Evolutionary conservation across 1,284 basidiomycete genomes (phyloP).

Genomic region (Apiotrichum mycotoxinovorans): DNA sequence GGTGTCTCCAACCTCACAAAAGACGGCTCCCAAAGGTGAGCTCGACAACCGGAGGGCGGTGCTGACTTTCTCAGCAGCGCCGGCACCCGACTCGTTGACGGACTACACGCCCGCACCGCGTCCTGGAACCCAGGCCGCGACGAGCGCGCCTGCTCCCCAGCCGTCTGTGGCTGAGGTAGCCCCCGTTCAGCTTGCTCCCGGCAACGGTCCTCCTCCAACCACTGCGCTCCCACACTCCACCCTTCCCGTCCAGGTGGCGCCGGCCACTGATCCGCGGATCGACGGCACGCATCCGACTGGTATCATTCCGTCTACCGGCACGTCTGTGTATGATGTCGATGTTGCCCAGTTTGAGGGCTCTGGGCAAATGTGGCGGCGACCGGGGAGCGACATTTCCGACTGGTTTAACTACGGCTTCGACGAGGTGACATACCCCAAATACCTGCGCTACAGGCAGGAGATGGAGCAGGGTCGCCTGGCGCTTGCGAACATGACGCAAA

Average conservation of each 20-base stretch:
- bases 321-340: constrained; percentile 85
- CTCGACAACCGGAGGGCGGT: neutral
- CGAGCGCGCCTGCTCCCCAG: constrained; percentile 27
- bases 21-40: constrained; percentile 26
- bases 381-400: constrained; percentile 90
- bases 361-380: constrained; percentile 77
- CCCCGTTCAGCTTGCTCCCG: constrained; percentile 20
- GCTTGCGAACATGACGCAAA: constrained; percentile 34
- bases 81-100: constrained; percentile 69
- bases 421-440: constrained; percentile 90
- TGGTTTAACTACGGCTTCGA: constrained; percentile 99
- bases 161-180: constrained; percentile 30
- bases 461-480: constrained; percentile 60
- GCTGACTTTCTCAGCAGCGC: constrained; percentile 30
- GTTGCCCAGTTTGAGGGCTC: constrained; percentile 72
- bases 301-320: constrained; percentile 56
- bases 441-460: constrained; percentile 78
- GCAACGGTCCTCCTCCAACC: constrained; percentile 20
- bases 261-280: constrained; percentile 50
- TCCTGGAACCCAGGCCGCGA: constrained; percentile 50
- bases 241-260: constrained; percentile 34
- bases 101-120: constrained; percentile 85
- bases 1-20: constrained; percentile 19
- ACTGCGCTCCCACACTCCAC: constrained; percentile 31
- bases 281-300: constrained; percentile 63